Conservation (phyloP, 768 basidiomycete species). For the Rubroboletus pulcherrimus region DNA sequence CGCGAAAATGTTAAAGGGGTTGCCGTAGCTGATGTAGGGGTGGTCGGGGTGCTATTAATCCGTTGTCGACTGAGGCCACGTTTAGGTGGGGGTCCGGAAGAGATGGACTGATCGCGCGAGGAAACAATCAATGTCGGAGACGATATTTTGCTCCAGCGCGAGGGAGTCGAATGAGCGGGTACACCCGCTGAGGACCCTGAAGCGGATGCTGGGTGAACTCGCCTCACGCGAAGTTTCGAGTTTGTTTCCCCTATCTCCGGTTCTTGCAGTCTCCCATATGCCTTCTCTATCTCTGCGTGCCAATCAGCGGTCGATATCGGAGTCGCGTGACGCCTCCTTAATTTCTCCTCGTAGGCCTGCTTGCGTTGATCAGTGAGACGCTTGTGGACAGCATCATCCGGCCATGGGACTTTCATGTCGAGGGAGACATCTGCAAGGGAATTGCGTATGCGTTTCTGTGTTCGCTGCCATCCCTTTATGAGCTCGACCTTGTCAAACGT, state of each 20-base stretch:
- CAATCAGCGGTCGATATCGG: conserved; percentile 16
- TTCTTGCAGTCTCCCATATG: conserved; percentile 20
- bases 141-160: background rate
- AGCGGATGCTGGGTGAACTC: conserved; percentile 6
- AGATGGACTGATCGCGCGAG: conserved; percentile 12
- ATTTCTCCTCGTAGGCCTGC: conserved; percentile 47
- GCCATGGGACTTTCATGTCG: conserved; percentile 38
- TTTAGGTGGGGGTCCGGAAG: conserved; percentile 10
- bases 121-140: conserved; percentile 13
- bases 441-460: conserved; percentile 30
- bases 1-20: conserved; percentile 4
- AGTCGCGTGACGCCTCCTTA: conserved; percentile 12
- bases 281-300: conserved; percentile 27
- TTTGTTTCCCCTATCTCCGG: conserved; percentile 24
- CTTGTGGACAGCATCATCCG: conserved; percentile 42
- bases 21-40: conserved; percentile 5
- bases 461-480: conserved; percentile 33
- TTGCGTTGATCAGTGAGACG: conserved; percentile 39
- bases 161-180: conserved; percentile 3
- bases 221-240: conserved; percentile 21
- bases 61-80: conserved; percentile 3
- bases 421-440: conserved; percentile 29
- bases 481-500: conserved; percentile 15
- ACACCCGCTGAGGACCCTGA: conserved; percentile 6
- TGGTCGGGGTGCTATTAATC: background rate